phyloP scores from a whole-genome alignment of 1,139 yeast species.

The Lodderomyces margitis region DNA sequence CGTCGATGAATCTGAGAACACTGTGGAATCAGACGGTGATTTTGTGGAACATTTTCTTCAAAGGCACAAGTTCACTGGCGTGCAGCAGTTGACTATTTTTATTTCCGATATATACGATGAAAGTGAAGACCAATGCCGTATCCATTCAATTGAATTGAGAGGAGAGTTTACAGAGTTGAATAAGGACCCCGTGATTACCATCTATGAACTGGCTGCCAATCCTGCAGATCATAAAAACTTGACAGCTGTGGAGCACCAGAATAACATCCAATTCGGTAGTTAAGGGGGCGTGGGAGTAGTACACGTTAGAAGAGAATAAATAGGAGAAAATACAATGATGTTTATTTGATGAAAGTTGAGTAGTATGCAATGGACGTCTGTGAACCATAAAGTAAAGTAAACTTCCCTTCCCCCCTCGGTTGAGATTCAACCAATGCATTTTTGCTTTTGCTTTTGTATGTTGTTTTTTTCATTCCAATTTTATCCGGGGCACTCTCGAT shows the following conservation, averaged over 20 bases:
- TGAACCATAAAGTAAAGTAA: neutral
- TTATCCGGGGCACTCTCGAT: conserved; percentile 3
- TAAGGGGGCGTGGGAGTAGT: conserved; percentile 2
- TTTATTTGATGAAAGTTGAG: too few relatives aligned
- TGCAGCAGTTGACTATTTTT: conserved; percentile 64
- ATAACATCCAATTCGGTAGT: conserved; percentile 16
- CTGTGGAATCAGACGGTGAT: conserved; percentile 38
- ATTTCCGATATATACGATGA: conserved; percentile 66
- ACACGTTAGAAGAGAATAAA: too few relatives aligned
- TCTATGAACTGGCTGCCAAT: conserved; percentile 90
- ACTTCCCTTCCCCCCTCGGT: too few relatives aligned
- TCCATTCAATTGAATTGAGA: conserved; percentile 75
- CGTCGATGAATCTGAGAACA: conserved; percentile 35
- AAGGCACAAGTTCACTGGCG: conserved; percentile 69
- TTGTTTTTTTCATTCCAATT: neutral
- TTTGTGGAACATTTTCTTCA: conserved; percentile 86
- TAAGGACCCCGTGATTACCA: conserved; percentile 68
- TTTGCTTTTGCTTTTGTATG: neutral
- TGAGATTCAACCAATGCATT: neutral
- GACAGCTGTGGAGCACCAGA: conserved; percentile 16
- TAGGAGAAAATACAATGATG: too few relatives aligned
- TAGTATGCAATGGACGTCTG: neutral
- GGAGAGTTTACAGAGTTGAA: conserved; percentile 70
- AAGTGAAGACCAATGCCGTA: conserved; percentile 48
- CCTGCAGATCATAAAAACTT: conserved; percentile 76